A percentile compares a stretch with the other conserved stretches of the same genome.
phyloP scores from a whole-genome alignment of 2,329 filamentous ascomycete species.

The Teratosphaeria zuluensis region DNA sequence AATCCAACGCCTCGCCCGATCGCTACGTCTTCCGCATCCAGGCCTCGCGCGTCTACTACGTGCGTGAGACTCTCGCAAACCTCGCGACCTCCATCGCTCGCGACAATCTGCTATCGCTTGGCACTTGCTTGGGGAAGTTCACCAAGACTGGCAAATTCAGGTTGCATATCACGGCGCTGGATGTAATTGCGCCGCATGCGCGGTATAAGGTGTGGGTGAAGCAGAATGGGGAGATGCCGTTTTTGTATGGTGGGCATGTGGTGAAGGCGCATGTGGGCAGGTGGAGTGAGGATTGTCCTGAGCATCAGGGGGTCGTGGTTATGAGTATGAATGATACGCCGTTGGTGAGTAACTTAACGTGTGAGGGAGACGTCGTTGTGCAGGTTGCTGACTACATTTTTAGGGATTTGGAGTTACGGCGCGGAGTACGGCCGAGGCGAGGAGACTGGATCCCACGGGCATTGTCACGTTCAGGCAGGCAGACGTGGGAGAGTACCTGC shows the following conservation, averaged over 20 bases:
- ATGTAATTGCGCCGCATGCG: constrained; percentile 81
- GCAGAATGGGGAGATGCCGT: constrained; percentile 93
- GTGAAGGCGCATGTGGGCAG: constrained; percentile 73
- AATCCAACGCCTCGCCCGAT: constrained; percentile 35
- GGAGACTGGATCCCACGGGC: constrained; percentile 79
- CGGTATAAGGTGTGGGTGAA: constrained; percentile 97
- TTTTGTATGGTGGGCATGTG: constrained; percentile 86
- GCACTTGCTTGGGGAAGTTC: constrained; percentile 87
- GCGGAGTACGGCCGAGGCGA: constrained; percentile 72
- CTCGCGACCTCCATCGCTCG: constrained; percentile 77
- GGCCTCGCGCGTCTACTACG: constrained; percentile 80
- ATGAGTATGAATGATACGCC: constrained; percentile 87
- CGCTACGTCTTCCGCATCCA: constrained; percentile 80
- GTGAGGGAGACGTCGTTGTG: not conserved
- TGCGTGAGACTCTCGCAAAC: constrained; percentile 81
- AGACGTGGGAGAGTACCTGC: constrained; percentile 88
- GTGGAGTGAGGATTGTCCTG: constrained; percentile 84
- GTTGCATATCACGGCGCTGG: constrained; percentile 83
- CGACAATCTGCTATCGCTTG: constrained; percentile 74
- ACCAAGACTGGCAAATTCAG: constrained; percentile 95
- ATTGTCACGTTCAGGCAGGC: constrained; percentile 85
- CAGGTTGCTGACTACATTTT: constrained; percentile 5
- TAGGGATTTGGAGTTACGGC: constrained; percentile 87
- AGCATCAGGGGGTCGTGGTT: constrained; percentile 85
- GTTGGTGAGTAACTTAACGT: constrained; percentile 34